Evolutionary conservation across 192 early-diverging fungal species (phyloP).

Genomic region (Coemansia umbellata): DNA sequence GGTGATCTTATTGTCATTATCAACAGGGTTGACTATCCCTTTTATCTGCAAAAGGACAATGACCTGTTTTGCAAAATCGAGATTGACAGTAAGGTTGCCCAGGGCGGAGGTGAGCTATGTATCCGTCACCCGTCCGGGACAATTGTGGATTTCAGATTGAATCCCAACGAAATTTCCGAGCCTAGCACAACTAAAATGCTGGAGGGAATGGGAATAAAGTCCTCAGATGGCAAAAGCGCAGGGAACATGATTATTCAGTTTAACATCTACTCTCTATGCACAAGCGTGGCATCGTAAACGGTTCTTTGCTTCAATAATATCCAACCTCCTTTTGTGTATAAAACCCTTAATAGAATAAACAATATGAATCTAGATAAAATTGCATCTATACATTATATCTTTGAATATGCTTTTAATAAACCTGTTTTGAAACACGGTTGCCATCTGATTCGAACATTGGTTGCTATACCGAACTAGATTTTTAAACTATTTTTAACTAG

Average conservation of each 20-base stretch:
- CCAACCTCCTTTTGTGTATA: too few species aligned
- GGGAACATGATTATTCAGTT: constrained; percentile 22
- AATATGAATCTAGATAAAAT: too few species aligned
- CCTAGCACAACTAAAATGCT: constrained; percentile 12
- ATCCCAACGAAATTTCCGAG: constrained; percentile 10
- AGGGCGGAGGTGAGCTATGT: constrained; percentile 13
- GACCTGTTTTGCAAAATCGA: constrained; percentile 20
- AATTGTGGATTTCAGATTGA: constrained; percentile 6
- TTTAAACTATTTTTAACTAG: too few species aligned
- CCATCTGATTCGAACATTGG: too few species aligned
- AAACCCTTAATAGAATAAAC: too few species aligned
- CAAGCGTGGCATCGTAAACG: constrained; percentile 7
- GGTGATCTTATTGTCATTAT: constrained; percentile 26
- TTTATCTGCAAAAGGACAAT: neutral
- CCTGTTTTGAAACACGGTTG: too few species aligned
- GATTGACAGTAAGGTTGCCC: constrained; percentile 15
- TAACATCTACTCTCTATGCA: constrained; percentile 7
- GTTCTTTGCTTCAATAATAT: neutral
- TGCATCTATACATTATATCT: too few species aligned
- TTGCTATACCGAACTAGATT: too few species aligned
- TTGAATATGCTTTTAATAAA: too few species aligned
- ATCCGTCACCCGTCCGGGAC: constrained; percentile 21
- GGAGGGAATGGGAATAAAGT: constrained; percentile 4
- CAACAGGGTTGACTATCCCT: constrained; percentile 23
- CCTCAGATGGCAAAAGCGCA: neutral